Conservation (phyloP, 768 basidiomycete genomes). For the Hemileccinum impolitum region DNA sequence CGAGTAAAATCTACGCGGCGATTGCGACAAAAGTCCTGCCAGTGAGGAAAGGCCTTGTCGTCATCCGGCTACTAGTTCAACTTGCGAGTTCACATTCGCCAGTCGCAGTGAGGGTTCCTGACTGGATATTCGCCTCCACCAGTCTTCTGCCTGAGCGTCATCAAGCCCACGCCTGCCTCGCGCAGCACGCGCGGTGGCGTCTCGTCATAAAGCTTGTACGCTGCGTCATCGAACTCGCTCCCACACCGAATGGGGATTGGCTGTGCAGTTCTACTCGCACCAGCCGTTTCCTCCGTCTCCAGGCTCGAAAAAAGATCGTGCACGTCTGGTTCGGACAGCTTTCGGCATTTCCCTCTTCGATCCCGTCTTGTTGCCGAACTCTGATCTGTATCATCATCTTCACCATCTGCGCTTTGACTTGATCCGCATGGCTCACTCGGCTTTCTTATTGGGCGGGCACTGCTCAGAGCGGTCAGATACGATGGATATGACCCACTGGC, state of each 20-base stretch:
- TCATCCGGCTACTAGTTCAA: neutral
- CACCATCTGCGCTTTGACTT: slow-evolving; percentile 1
- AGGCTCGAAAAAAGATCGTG: no score
- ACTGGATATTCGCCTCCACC: no score
- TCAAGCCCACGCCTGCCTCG: no score
- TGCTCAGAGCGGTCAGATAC: slow-evolving; percentile 11
- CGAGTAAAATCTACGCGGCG: neutral
- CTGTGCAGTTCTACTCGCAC: no score
- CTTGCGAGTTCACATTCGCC: neutral
- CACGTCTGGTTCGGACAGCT: slow-evolving; percentile 7
- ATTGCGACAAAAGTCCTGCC: neutral
- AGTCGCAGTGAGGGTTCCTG: no score
- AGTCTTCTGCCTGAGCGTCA: no score
- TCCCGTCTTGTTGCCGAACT: slow-evolving; percentile 8
- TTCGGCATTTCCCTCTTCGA: slow-evolving; percentile 14
- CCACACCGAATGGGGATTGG: no score
- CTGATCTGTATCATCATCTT: slow-evolving; percentile 6
- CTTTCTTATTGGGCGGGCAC: slow-evolving; percentile 10
- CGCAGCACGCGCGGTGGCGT: no score
- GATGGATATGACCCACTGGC: slow-evolving; percentile 1
- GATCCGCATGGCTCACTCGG: slow-evolving; percentile 6
- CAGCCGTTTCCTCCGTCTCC: no score
- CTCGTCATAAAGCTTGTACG: no score
- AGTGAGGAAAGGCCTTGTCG: neutral
- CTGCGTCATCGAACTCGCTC: no score